phyloP scores from a whole-genome alignment of 495 filamentous ascomycete genomes.

The Tetracladium setigerum region DNA sequence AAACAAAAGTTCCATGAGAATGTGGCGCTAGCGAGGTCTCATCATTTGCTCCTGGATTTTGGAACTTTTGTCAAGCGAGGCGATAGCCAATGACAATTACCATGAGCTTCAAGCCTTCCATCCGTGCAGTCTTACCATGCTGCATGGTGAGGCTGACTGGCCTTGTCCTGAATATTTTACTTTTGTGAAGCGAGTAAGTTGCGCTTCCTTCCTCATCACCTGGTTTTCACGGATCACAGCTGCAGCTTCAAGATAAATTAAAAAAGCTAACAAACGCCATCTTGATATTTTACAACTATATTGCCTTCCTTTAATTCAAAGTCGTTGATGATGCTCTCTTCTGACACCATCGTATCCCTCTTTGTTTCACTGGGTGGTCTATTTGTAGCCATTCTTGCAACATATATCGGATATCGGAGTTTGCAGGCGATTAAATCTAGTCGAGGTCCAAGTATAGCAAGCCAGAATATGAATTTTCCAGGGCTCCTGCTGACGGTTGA shows the following conservation, averaged over 20 bases:
- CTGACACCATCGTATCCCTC: neutral
- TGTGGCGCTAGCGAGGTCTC: neutral
- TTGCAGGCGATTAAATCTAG: neutral
- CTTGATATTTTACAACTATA: too few species aligned
- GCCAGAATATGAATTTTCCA: too few species aligned
- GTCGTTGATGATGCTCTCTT: too few species aligned
- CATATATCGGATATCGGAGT: neutral
- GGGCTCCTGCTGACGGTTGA: too few species aligned
- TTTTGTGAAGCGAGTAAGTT: neutral
- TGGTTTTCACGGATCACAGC: too few species aligned
- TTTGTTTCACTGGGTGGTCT: neutral
- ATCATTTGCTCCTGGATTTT: slow-evolving; percentile 2
- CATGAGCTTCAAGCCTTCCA: neutral
- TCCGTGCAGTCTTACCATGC: neutral
- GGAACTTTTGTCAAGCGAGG: slow-evolving; percentile 8
- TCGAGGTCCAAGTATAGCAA: too few species aligned
- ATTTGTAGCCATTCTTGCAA: neutral
- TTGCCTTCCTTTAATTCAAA: too few species aligned
- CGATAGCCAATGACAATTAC: neutral
- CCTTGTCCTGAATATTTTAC: neutral
- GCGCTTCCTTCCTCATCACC: too few species aligned
- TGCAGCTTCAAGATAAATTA: too few species aligned
- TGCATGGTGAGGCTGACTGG: too few species aligned
- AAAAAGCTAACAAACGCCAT: too few species aligned
- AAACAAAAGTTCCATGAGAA: slow-evolving; percentile 1